Evolutionary conservation across 345 rosid species (phyloP).

Genomic region (Rhodamnia argentea): DNA sequence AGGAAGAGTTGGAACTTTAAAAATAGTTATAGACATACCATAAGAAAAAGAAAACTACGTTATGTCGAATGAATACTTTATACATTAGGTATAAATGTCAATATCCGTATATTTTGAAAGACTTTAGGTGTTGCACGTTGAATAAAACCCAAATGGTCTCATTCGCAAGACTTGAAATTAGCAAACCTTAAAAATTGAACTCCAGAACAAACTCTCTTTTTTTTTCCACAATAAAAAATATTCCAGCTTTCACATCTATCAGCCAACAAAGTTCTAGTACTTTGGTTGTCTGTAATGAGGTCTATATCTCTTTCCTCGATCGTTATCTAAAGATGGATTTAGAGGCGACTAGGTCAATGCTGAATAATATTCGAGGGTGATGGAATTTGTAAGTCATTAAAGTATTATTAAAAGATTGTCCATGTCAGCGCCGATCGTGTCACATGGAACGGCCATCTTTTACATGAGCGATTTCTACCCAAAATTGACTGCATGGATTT

Average conservation of each 20-base stretch:
- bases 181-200: background rate
- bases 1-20: no score
- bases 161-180: background rate
- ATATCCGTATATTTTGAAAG: no score
- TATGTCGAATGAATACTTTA: background rate
- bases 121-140: background rate
- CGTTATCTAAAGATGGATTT: background rate
- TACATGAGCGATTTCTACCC: no score
- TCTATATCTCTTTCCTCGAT: background rate
- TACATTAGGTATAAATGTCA: background rate
- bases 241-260: background rate
- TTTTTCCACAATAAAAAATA: background rate
- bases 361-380: background rate
- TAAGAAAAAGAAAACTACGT: background rate
- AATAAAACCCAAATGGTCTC: background rate
- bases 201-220: background rate
- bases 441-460: no score
- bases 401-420: no score
- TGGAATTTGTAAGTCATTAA: background rate
- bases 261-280: background rate
- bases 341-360: background rate
- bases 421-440: no score
- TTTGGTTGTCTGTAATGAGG: fast-evolving
- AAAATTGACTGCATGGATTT: no score
- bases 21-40: background rate